Conservation (phyloP, 345 rosid genomes). For the Raphanus raphanistrum region DNA sequence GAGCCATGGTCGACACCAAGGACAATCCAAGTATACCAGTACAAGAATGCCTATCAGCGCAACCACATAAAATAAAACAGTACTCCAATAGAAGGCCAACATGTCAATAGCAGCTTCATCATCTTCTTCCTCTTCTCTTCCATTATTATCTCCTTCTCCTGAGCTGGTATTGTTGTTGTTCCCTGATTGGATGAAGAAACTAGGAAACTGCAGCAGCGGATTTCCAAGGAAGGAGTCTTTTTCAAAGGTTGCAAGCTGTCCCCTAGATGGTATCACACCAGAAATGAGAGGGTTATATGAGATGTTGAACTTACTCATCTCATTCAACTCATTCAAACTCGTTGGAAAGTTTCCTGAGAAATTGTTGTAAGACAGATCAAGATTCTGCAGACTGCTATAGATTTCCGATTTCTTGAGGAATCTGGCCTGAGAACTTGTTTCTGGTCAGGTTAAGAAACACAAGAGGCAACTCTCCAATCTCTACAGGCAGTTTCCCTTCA, state of each 20-base stretch:
- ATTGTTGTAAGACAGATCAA: slow-evolving; percentile 80
- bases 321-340: slow-evolving; percentile 57
- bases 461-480: slow-evolving; percentile 60
- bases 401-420: slow-evolving; percentile 65
- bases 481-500: slow-evolving; percentile 59
- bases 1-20: neutral
- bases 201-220: neutral
- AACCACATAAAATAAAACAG: neutral
- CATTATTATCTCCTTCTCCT: neutral
- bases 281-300: slow-evolving; percentile 63
- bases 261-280: neutral
- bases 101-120: neutral
- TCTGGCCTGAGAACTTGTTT: slow-evolving; percentile 62
- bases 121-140: neutral
- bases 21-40: neutral
- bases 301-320: slow-evolving; percentile 78
- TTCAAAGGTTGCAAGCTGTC: neutral
- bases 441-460: slow-evolving; percentile 67
- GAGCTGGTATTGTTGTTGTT: neutral
- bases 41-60: neutral
- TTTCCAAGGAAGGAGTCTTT: neutral
- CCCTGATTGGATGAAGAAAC: neutral
- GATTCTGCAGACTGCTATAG: slow-evolving; percentile 64
- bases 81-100: neutral
- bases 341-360: slow-evolving; percentile 79